These are phyloP conservation scores for Apiospora sp. DNA, from an alignment of 2,329 filamentous ascomycete genomes.

Conservation along the genomic window DNA sequence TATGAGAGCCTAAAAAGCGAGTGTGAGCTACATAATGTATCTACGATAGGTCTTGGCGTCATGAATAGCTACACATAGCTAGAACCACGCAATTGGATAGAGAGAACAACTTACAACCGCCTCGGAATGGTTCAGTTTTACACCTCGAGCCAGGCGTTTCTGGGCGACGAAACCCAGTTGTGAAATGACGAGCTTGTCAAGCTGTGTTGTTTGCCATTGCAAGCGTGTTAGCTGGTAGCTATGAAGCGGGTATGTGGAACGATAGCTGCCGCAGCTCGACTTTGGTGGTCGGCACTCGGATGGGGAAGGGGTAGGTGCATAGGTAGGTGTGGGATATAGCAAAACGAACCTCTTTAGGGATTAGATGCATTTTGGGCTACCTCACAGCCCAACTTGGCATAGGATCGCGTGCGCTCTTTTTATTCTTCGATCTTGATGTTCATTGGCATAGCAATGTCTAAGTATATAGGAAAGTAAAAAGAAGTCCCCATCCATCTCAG, in stretches of 20 bases:
- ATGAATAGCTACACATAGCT: no score
- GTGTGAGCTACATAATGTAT: not conserved
- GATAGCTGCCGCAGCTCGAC: not conserved
- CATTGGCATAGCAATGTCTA: not conserved
- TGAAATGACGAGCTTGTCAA: conserved; percentile 95
- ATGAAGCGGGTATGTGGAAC: not conserved
- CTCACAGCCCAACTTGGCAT: not conserved
- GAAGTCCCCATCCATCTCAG: not conserved
- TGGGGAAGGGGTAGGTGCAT: conserved; percentile 28
- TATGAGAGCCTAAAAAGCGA: conserved; percentile 71
- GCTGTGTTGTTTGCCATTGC: conserved; percentile 62
- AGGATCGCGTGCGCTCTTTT: conserved; percentile 1
- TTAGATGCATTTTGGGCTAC: conserved; percentile 41
- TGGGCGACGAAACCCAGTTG: conserved; percentile 90
- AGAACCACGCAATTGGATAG: no score
- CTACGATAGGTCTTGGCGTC: no score
- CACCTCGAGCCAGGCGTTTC: conserved; percentile 83
- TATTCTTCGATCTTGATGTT: not conserved
- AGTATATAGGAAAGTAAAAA: not conserved
- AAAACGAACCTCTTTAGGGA: conserved; percentile 43
- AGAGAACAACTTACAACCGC: conserved; percentile 67
- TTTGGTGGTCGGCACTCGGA: conserved; percentile 13
- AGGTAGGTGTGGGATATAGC: not conserved
- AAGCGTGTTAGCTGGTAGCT: not conserved
- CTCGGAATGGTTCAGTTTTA: conserved; percentile 90